Base-by-base conservation (phyloP, 805 yeast genomes). In the Wickerhamiella hasegawae region DNA sequence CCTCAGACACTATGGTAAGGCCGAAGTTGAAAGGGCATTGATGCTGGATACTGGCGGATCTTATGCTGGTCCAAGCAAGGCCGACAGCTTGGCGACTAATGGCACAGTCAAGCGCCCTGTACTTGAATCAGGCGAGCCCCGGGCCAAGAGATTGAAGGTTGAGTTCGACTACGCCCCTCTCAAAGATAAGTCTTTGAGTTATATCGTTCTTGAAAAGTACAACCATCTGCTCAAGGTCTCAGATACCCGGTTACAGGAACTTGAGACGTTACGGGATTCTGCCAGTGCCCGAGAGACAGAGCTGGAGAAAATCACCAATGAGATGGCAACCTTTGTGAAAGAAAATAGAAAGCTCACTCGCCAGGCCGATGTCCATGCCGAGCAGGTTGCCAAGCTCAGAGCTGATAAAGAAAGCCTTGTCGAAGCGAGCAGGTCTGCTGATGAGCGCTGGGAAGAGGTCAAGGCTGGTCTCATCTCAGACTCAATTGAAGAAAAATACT, bases 1-100 rank as follows among this genome's bases (percentile, higher is more conserved):
- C 2, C 70, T 83, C 4, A 73, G 76, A 2, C 62, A 63, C 28
- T 83, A 71, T 47, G 67, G 68, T 3, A 66, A 85, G 1, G 60
- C 62, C 42, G 95, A 84, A 52, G 93, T 84, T 16, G 94, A 84
- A 49, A 67, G 69, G 46, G 76, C 90, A 0, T 55, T 80, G 38
- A 55, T 79, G 33, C 74, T 82, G 1, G 92, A 80, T 17, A 55
- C 17, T 6, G 19, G 9, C 18, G 30, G 20, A 14, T 38, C 17
- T 34, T 40, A 8, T 44, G 40, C 31, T 44, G 37, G 24, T 45
- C 35, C 20, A 42, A 42, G 32, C 46, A 40, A 32, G 39, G 39
- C 31, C 43, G n/a, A n/a, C n/a, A n/a, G n/a, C n/a, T n/a, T n/a
- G n/a, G n/a, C n/a, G n/a, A n/a, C n/a, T n/a, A n/a, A n/a, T n/a